Evolutionary conservation across 2,329 filamentous ascomycete genomes (phyloP).

Genomic region (Arthrobotrys conoides): DNA sequence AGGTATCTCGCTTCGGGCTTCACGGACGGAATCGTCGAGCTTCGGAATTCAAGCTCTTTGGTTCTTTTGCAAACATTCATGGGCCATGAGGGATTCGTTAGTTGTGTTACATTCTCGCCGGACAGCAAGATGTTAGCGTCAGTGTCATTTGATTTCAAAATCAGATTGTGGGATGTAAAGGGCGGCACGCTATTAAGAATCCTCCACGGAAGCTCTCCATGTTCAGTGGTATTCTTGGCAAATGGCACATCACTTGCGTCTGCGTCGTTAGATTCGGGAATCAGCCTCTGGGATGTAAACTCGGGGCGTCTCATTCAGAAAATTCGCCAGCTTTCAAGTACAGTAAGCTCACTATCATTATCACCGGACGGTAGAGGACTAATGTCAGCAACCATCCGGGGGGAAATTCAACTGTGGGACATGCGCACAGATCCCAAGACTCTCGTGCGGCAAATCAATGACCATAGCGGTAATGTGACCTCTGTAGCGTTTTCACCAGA

Average conservation of each 20-base stretch:
- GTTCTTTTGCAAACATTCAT: not conserved
- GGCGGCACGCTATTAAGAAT: no score
- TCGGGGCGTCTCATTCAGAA: no score
- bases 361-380: constrained; percentile 22
- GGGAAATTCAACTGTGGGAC: not conserved
- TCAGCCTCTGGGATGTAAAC: no score
- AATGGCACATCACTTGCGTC: no score
- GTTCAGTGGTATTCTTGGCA: no score
- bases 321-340: no score
- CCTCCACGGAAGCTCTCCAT: no score
- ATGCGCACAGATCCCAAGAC: not conserved
- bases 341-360: no score
- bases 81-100: not conserved
- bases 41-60: not conserved
- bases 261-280: no score
- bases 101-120: constrained; percentile 14
- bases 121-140: constrained; percentile 20
- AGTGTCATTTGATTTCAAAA: not conserved
- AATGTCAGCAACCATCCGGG: not conserved
- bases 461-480: not conserved
- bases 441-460: not conserved
- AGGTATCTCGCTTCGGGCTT: no score
- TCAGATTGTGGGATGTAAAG: no score
- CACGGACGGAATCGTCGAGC: no score
- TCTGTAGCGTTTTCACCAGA: constrained; percentile 6